phyloP scores from a whole-genome alignment of 805 yeast species.

The Candida broadrunensis region DNA sequence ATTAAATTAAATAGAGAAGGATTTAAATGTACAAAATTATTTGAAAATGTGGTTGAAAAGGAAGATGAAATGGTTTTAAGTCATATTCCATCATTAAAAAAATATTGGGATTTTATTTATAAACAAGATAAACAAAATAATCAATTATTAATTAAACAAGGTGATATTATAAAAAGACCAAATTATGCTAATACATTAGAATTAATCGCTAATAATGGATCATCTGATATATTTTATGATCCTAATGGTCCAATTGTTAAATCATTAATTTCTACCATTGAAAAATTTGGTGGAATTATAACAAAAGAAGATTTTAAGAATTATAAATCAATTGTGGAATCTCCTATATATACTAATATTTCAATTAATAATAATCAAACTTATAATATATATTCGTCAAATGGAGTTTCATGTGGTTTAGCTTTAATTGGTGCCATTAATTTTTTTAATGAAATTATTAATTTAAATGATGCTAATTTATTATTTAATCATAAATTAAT shows the following conservation, averaged over 20 bases:
- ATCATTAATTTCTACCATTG: slow-evolving; percentile 49
- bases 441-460: slow-evolving; percentile 46
- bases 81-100: slow-evolving; percentile 21
- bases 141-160: slow-evolving; percentile 35
- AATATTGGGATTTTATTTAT: slow-evolving; percentile 59
- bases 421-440: slow-evolving; percentile 75
- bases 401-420: slow-evolving; percentile 82
- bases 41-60: slow-evolving; percentile 32
- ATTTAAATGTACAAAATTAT: slow-evolving; percentile 37
- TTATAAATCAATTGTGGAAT: slow-evolving; percentile 52
- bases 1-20: slow-evolving; percentile 64
- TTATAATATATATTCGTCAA: slow-evolving; percentile 42
- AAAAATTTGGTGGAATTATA: slow-evolving; percentile 64
- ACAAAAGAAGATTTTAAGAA: slow-evolving; percentile 60
- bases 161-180: slow-evolving; percentile 62
- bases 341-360: slow-evolving; percentile 34
- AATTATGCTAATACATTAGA: slow-evolving; percentile 65
- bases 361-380: slow-evolving; percentile 13
- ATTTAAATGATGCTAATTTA: slow-evolving; percentile 14
- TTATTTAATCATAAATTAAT: slow-evolving; percentile 62
- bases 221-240: slow-evolving; percentile 76
- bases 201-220: slow-evolving; percentile 71
- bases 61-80: slow-evolving; percentile 24
- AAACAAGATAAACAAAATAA: slow-evolving; percentile 17
- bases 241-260: slow-evolving; percentile 73